These are phyloP conservation scores for Xylariaceae sp. DNA, from an alignment of 2,329 filamentous ascomycete genomes.

Conservation along the genomic window DNA sequence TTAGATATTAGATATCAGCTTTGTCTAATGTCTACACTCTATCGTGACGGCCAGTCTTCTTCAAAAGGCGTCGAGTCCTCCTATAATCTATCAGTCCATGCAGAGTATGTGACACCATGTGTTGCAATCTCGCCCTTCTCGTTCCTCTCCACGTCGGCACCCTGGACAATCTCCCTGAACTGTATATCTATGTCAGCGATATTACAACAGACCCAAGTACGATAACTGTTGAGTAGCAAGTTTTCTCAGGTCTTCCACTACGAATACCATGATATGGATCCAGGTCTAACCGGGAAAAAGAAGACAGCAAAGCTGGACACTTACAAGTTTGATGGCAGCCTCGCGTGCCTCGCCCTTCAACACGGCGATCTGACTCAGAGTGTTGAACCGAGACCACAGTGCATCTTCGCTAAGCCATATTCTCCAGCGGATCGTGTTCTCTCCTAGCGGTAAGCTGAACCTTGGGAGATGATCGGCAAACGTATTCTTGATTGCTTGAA, in stretches of 20 bases:
- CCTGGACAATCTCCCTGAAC: constrained; percentile 52
- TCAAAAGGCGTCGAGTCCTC: constrained; percentile 2
- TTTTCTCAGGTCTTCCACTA: too few species aligned
- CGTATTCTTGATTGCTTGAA: constrained; percentile 46
- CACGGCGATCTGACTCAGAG: constrained; percentile 64
- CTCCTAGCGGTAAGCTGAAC: constrained; percentile 60
- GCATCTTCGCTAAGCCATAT: constrained; percentile 55
- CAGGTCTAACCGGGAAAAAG: too few species aligned
- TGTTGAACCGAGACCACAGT: constrained; percentile 61
- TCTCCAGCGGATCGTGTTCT: constrained; percentile 53
- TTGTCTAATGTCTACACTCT: neutral
- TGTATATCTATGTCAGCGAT: too few species aligned
- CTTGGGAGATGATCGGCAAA: constrained; percentile 37
- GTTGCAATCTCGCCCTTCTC: constrained; percentile 59
- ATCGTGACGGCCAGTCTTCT: constrained; percentile 4
- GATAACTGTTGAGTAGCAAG: too few species aligned
- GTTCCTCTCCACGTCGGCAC: constrained; percentile 53
- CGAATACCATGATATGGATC: too few species aligned
- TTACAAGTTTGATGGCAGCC: constrained; percentile 39
- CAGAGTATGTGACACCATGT: constrained; percentile 60
- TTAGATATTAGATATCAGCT: neutral
- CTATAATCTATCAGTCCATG: constrained; percentile 54
- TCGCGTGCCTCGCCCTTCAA: constrained; percentile 48
- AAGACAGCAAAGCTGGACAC: too few species aligned
- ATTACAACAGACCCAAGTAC: too few species aligned